Percentiles rank a stretch among this genome's conserved stretches.
phyloP scores from a whole-genome alignment of 495 filamentous ascomycete species.

The Filosporella fistucella region DNA sequence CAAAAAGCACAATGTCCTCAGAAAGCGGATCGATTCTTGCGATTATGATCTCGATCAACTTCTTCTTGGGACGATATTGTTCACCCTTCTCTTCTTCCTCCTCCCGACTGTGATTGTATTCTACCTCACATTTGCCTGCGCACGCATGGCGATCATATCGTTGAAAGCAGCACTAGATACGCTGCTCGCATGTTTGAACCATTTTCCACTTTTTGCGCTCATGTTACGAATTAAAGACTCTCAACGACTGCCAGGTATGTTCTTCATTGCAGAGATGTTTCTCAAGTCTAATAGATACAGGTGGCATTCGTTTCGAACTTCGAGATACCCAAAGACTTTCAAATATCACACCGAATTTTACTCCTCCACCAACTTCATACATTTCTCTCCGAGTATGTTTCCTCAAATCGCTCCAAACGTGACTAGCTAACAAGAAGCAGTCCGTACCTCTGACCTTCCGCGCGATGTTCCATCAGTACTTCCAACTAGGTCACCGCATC shows the following conservation, averaged over 20 bases:
- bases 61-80: slow-evolving; percentile 92
- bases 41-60: slow-evolving; percentile 99
- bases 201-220: slow-evolving; percentile 95
- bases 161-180: slow-evolving; percentile 89
- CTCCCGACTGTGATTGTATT: slow-evolving; percentile 94
- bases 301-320: slow-evolving; percentile 88
- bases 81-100: slow-evolving; percentile 92
- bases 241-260: slow-evolving; percentile 74
- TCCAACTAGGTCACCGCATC: slow-evolving; percentile 86
- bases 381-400: slow-evolving; percentile 70
- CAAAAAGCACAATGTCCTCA: slow-evolving; percentile 94
- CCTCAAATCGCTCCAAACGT: slow-evolving; percentile 3
- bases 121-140: slow-evolving; percentile 92
- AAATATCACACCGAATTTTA: slow-evolving; percentile 22
- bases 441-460: slow-evolving; percentile 85
- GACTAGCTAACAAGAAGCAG: slow-evolving; percentile 33
- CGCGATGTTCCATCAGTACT: slow-evolving; percentile 95
- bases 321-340: slow-evolving; percentile 55
- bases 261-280: background rate
- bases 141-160: slow-evolving; percentile 90
- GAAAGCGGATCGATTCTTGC: slow-evolving; percentile 96
- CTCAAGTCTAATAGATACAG: slow-evolving; percentile 31
- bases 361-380: slow-evolving; percentile 56
- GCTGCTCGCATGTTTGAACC: slow-evolving; percentile 87
- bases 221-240: slow-evolving; percentile 97